Percentiles rank a stretch among this genome's conserved stretches.
phyloP scores from a whole-genome alignment of 225 moss, liverwort and hornwort species.

The Physcomitrium patens region DNA sequence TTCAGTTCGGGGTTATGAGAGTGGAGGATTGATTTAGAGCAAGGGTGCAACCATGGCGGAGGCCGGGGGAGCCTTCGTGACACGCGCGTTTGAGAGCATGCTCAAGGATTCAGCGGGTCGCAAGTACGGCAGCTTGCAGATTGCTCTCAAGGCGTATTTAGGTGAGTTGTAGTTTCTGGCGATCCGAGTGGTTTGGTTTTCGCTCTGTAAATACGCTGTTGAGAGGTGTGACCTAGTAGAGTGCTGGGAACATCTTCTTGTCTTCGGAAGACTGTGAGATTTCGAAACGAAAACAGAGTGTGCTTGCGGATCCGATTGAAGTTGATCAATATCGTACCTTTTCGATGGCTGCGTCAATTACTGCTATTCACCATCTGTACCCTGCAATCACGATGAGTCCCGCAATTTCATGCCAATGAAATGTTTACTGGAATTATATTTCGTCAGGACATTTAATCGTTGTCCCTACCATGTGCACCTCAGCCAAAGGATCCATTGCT shows the following conservation, averaged over 20 bases:
- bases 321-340: constrained; percentile 1
- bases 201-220: neutral
- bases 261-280: neutral
- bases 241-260: neutral
- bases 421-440: no score
- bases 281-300: neutral
- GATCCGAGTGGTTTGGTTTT: neutral
- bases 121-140: constrained; percentile 65
- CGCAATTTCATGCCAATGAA: no score
- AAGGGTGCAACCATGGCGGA: constrained; percentile 67
- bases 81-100: constrained; percentile 92
- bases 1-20: constrained; percentile 19
- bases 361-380: no score
- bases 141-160: constrained; percentile 77
- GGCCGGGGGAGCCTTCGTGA: constrained; percentile 88
- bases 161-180: constrained; percentile 33
- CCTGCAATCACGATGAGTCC: no score
- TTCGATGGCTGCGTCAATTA: neutral
- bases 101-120: constrained; percentile 83
- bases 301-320: neutral
- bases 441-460: no score
- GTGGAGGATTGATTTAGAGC: neutral
- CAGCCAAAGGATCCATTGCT: no score
- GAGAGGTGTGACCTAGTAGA: constrained; percentile 12
- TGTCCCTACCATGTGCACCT: no score